A percentile compares a stretch with the other conserved stretches of the same genome.
Conservation (phyloP, 73 alveolate genomes). For the Stentor roeselii region DNA sequence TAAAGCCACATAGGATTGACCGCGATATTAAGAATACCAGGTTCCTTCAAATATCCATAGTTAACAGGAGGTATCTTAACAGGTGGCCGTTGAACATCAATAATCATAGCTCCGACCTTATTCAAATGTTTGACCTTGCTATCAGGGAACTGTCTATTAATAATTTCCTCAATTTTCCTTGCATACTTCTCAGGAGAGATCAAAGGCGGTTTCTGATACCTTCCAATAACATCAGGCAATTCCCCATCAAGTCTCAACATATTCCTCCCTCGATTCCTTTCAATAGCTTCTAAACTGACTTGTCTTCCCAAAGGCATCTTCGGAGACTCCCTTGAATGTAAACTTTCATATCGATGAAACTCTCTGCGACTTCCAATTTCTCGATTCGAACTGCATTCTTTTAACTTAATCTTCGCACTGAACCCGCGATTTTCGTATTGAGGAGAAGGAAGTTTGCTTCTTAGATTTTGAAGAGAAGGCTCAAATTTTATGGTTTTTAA, state of each 20-base stretch:
- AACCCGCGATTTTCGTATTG: not conserved
- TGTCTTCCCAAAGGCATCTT: not conserved
- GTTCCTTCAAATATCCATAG: not conserved
- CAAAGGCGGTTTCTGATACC: not conserved
- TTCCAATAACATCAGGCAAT: not conserved
- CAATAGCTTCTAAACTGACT: conserved; percentile 4
- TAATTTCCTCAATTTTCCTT: not conserved
- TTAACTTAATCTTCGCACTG: not conserved
- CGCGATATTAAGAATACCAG: not conserved
- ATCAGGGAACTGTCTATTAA: not conserved
- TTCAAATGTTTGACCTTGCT: not conserved
- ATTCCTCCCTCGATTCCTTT: not conserved
- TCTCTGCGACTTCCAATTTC: not conserved
- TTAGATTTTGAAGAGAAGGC: not conserved
- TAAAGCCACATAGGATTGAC: not conserved
- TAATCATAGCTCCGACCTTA: not conserved
- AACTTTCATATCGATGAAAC: not conserved
- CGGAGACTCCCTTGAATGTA: not conserved
- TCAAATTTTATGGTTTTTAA: conserved; percentile 16
- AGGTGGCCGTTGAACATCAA: not conserved
- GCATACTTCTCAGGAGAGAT: not conserved
- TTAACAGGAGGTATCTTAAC: not conserved
- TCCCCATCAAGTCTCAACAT: not conserved
- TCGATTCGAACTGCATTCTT: not conserved
- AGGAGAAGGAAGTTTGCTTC: not conserved